These are phyloP conservation scores for Mortierella sp. DNA, from an alignment of 371 early-diverging fungal genomes.

Conservation along the genomic window DNA sequence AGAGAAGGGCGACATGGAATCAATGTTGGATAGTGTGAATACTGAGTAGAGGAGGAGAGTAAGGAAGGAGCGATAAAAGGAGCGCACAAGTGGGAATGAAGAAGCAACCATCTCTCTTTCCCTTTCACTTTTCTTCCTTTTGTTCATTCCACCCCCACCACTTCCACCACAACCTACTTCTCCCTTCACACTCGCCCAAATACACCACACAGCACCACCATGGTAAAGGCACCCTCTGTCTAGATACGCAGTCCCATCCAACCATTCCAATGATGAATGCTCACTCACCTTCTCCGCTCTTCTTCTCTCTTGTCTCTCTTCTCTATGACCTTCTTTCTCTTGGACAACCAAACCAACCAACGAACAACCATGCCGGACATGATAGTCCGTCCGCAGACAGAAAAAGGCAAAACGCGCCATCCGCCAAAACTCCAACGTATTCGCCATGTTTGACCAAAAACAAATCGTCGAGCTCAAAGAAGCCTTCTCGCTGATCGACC, in stretches of 20 bases:
- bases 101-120: not conserved
- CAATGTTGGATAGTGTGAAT: not conserved
- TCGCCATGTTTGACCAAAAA: conserved; percentile 98
- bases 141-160: not conserved
- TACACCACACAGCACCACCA: not conserved
- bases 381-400: conserved; percentile 60
- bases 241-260: not conserved
- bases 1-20: not conserved
- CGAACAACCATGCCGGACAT: not conserved
- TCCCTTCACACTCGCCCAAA: not conserved
- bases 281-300: not conserved
- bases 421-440: conserved; percentile 98
- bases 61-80: not conserved
- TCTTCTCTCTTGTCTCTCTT: not conserved
- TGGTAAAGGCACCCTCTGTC: not conserved
- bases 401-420: conserved; percentile 90
- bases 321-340: not conserved
- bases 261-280: not conserved
- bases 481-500: conserved; percentile 95
- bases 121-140: not conserved
- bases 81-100: not conserved
- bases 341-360: not conserved
- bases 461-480: conserved; percentile 97
- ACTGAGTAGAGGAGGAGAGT: not conserved
- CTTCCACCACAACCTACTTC: not conserved